Evolutionary conservation across 2,329 filamentous ascomycete genomes (phyloP).

Genomic region (Camillea tinctor): DNA sequence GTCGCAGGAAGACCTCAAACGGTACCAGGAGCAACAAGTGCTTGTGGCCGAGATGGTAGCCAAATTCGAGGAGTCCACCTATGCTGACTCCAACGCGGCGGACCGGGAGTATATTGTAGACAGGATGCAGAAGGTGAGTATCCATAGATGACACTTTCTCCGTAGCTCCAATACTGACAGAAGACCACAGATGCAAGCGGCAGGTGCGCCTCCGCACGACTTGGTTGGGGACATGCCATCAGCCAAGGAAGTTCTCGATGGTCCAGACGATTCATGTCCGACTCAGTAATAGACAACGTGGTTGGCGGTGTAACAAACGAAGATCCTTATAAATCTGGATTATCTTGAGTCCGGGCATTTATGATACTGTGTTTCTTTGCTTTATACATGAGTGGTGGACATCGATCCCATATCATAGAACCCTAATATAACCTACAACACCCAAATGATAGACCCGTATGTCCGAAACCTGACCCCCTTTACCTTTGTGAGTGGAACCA

Average conservation of each 20-base stretch:
- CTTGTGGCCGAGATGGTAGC: slow-evolving; percentile 83
- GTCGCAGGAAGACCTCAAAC: slow-evolving; percentile 68
- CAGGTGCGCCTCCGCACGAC: slow-evolving; percentile 85
- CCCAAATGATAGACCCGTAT: slow-evolving; percentile 16
- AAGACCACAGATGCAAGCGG: slow-evolving; percentile 82
- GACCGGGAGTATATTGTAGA: slow-evolving; percentile 94
- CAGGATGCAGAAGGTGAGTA: slow-evolving; percentile 88
- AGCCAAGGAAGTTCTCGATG: slow-evolving; percentile 68
- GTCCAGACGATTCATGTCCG: slow-evolving; percentile 61
- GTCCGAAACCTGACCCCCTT: slow-evolving; percentile 15
- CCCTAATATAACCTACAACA: slow-evolving; percentile 20
- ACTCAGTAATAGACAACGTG: slow-evolving; percentile 49
- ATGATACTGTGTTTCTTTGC: slow-evolving; percentile 8
- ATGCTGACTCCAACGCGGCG: slow-evolving; percentile 75
- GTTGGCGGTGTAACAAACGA: slow-evolving; percentile 10
- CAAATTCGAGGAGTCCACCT: slow-evolving; percentile 81
- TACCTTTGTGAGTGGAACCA: slow-evolving; percentile 7
- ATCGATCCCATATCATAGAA: slow-evolving; percentile 13
- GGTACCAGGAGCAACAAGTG: slow-evolving; percentile 77
- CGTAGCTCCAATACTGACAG: slow-evolving; percentile 12
- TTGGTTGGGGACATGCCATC: slow-evolving; percentile 87
- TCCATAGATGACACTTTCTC: neutral
- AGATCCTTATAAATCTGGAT: slow-evolving; percentile 26
- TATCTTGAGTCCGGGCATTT: slow-evolving; percentile 5
- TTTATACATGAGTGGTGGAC: slow-evolving; percentile 21